phyloP scores from a whole-genome alignment of 1,284 basidiomycete genomes.

The Volvariella volvacea region DNA sequence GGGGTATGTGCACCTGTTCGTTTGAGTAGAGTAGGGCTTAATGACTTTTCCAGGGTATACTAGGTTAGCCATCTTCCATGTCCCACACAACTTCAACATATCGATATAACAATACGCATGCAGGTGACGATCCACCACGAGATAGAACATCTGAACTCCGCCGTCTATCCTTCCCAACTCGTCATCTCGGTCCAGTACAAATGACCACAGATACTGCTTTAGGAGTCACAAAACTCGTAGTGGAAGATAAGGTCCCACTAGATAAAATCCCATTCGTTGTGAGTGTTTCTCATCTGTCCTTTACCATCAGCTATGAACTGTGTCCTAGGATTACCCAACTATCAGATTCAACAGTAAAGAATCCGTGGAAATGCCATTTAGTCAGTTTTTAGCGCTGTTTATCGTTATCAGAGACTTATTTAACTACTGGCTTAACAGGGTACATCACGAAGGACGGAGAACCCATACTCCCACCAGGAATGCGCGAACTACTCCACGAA shows the following conservation, averaged over 20 bases:
- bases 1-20: too few relatives aligned
- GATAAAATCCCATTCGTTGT: constrained; percentile 72
- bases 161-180: constrained; percentile 76
- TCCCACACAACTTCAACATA: constrained; percentile 2
- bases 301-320: too few relatives aligned
- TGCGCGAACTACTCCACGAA: constrained; percentile 77
- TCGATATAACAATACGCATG: constrained; percentile 18
- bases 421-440: constrained; percentile 27
- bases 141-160: constrained; percentile 87
- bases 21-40: too few relatives aligned
- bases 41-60: too few relatives aligned
- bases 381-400: constrained; percentile 43
- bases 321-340: constrained; percentile 71
- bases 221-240: constrained; percentile 86
- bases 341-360: constrained; percentile 78
- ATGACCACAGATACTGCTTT: constrained; percentile 99
- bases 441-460: constrained; percentile 51
- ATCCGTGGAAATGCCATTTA: constrained; percentile 92
- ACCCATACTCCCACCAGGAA: constrained; percentile 83
- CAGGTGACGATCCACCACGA: constrained; percentile 86
- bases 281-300: constrained; percentile 12
- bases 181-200: constrained; percentile 81
- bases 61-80: constrained; percentile 32
- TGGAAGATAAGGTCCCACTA: constrained; percentile 71
- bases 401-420: neutral